Evolutionary conservation across 208 protist genomes (phyloP).

Genomic region (Leishmania arabica): DNA sequence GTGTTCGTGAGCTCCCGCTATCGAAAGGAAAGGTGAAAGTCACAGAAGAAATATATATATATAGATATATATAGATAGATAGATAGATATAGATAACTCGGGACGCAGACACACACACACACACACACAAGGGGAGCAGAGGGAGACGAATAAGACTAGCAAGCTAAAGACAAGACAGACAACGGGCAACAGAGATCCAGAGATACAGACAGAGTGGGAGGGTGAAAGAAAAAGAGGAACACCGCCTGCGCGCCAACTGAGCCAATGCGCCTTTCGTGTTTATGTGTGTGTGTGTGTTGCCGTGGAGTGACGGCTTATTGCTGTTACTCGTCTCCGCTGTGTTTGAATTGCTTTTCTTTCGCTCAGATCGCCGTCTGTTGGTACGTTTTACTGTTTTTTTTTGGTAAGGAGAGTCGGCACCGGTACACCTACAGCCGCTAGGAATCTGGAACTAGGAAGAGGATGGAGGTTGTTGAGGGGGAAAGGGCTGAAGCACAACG

Average conservation of each 20-base stretch:
- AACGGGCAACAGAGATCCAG: background rate
- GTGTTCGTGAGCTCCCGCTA: background rate
- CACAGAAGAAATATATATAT: too few relatives aligned
- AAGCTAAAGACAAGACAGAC: background rate
- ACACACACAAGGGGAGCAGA: background rate
- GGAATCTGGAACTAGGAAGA: background rate
- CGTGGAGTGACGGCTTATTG: background rate
- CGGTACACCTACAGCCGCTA: background rate
- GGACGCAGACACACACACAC: too few relatives aligned
- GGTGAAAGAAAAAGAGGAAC: constrained; percentile 9
- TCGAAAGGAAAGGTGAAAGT: background rate
- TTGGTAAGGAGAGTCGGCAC: background rate
- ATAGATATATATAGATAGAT: too few relatives aligned
- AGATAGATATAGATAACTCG: too few relatives aligned
- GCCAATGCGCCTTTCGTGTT: too few relatives aligned
- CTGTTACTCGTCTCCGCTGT: background rate
- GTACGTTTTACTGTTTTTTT: background rate
- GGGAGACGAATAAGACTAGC: background rate
- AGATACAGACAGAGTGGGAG: background rate
- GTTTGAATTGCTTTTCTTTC: background rate
- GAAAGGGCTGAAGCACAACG: background rate
- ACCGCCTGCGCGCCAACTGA: background rate
- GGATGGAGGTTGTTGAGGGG: background rate
- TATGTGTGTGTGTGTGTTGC: too few relatives aligned
- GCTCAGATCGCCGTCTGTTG: background rate